Conservation (phyloP, 139 green algal genomes). For the Micromonas commoda region DNA sequence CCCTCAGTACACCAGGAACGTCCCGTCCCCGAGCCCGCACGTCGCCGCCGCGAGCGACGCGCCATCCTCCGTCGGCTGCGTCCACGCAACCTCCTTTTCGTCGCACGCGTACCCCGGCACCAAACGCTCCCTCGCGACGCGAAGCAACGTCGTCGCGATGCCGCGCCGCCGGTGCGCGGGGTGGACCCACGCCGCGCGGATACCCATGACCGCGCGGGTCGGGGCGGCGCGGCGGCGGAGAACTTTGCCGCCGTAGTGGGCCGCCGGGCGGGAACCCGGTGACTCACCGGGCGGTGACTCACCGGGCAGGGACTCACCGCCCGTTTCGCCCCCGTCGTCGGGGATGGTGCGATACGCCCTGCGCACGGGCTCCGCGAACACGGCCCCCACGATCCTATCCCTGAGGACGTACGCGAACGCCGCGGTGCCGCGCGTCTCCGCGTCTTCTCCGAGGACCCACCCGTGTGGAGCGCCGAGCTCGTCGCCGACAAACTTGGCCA, state of each 20-base stretch:
- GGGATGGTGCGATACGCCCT: background rate
- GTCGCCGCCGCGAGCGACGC: background rate
- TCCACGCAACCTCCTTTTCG: too few species aligned
- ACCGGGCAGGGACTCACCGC: too few species aligned
- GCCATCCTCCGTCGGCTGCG: background rate
- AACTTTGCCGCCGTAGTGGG: too few species aligned
- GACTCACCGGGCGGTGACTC: too few species aligned
- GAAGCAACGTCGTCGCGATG: background rate
- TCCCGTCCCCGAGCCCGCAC: background rate
- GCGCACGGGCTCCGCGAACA: background rate
- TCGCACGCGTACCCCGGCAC: too few species aligned
- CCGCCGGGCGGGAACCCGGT: too few species aligned
- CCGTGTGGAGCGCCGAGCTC: background rate
- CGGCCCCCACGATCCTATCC: background rate
- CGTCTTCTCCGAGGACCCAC: background rate
- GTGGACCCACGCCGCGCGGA: background rate
- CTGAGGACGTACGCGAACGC: background rate
- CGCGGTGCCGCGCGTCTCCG: background rate
- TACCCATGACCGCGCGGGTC: background rate
- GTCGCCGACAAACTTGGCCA: background rate
- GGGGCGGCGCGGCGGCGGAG: too few species aligned
- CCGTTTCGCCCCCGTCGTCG: background rate
- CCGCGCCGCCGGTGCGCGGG: background rate
- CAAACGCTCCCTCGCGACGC: too few species aligned
- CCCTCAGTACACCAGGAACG: background rate